Evolutionary conservation across 2,329 filamentous ascomycete species (phyloP), one percentile per base, ranked within the genome.

Genomic region (Xylariales sp.): DNA sequence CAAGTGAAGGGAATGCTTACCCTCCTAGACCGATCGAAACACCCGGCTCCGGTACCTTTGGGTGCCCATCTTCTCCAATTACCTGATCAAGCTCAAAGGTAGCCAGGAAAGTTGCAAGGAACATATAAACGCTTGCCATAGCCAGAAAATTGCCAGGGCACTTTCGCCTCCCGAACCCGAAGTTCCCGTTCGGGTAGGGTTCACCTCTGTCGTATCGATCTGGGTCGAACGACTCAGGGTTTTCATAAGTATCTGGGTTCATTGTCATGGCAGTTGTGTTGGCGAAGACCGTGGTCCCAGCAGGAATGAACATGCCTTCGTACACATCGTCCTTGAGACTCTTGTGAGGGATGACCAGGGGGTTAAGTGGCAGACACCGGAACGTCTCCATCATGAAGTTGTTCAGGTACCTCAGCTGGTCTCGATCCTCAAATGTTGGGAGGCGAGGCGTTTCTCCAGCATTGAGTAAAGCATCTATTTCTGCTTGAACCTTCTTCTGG

Each of bases 261-360:
- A 59, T 58, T 17, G 60, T 65, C 64, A 70, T 75, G 34, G 65
- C 65, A 11, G 59, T 54, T n/a, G 60, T 53, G 37, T 69, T 73
- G 20, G 64, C 61, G 37, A 62, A 61, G 5, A 70, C 52, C 14
- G 65, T 52, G 5, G 64, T 62, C 3, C 76, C 77, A n/a, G 68
- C 70, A 8, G 74, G 75, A 34, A 81, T 78, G 41, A 69, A 66
- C 55, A 75, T 72, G 23, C 68, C 75, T 15, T 72, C 30, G 14
- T 43, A 73, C 13, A 65, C 57, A 40, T 74, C 70, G 37, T 73
- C 69, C 40, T 68, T 52, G 2, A 59, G 60, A 10, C 66, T 53
- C 35, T 53, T 60, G 50, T 73, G 69, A 5, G 69, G 68, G 21
- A 72, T 64, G 5, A 61, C 61, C 12, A 60, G 40, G 3, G 59